A percentile compares a stretch with the other conserved stretches of the same genome.
Conservation (phyloP, 192 early-diverging fungal species). For the Oehlia diaphana region DNA sequence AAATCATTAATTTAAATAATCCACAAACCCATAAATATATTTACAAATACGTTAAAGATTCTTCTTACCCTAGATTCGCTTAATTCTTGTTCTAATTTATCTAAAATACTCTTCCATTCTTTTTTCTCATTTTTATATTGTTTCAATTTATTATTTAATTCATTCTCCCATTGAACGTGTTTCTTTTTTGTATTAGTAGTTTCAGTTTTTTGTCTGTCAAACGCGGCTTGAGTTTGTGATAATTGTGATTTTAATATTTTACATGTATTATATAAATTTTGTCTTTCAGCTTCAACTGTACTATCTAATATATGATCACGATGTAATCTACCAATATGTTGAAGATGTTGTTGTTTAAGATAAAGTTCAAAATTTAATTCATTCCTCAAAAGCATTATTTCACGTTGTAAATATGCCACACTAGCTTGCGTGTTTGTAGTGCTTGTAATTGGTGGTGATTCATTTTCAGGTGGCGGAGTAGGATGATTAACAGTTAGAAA, state of each 20-base stretch:
- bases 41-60: not conserved
- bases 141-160: constrained; percentile 47
- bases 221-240: constrained; percentile 37
- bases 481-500: not conserved
- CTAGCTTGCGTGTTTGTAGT: constrained; percentile 33
- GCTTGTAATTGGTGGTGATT: not conserved
- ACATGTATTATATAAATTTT: constrained; percentile 52
- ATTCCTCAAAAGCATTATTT: constrained; percentile 54
- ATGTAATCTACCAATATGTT: constrained; percentile 59
- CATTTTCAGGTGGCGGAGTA: not conserved
- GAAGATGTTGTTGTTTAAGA: constrained; percentile 60
- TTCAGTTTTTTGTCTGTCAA: constrained; percentile 52
- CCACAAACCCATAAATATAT: too few relatives aligned
- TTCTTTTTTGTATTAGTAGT: constrained; percentile 46
- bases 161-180: constrained; percentile 58
- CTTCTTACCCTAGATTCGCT: constrained; percentile 38
- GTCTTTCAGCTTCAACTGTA: constrained; percentile 53
- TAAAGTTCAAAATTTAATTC: constrained; percentile 64
- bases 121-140: constrained; percentile 50
- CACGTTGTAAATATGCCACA: constrained; percentile 46
- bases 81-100: constrained; percentile 41
- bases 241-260: constrained; percentile 49
- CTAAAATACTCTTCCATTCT: constrained; percentile 44
- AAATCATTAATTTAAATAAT: too few relatives aligned
- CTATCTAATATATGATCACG: constrained; percentile 57